Evolutionary conservation across 108 stramenopile species (phyloP).

Genomic region (Pseudonitzschia multiseries): DNA sequence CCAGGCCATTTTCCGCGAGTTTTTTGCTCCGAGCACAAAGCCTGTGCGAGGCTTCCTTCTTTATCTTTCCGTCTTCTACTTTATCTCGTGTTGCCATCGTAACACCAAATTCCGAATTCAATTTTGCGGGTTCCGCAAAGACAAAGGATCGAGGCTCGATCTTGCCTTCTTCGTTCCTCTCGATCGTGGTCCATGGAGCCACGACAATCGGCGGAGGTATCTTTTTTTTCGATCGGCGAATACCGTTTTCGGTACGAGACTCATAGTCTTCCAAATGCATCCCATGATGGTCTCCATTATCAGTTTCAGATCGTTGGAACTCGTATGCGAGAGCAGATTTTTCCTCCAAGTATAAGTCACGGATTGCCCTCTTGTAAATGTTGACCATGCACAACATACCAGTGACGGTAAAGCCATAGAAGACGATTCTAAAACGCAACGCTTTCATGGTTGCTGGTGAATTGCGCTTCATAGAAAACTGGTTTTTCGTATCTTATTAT

Average conservation of each 20-base stretch:
- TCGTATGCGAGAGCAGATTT: neutral
- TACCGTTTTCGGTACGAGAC: neutral
- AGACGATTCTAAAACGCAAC: slow-evolving; percentile 1
- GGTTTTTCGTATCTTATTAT: no score
- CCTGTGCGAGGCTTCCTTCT: neutral
- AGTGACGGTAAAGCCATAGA: neutral
- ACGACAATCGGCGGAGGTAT: slow-evolving; percentile 1
- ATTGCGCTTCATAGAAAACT: no score
- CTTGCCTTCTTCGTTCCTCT: neutral
- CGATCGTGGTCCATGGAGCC: slow-evolving; percentile 27
- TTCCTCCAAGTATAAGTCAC: neutral
- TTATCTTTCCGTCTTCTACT: neutral
- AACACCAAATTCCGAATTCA: slow-evolving; percentile 22
- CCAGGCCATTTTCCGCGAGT: neutral
- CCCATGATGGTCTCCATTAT: neutral
- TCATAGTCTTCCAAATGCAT: neutral
- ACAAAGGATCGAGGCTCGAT: slow-evolving; percentile 22
- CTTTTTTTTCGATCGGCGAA: neutral
- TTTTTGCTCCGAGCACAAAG: slow-evolving; percentile 18
- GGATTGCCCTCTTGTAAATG: slow-evolving; percentile 8
- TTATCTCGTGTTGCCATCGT: slow-evolving; percentile 5
- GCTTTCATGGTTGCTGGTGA: neutral
- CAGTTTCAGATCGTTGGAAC: neutral
- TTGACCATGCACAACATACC: neutral
- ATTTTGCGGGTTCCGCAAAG: slow-evolving; percentile 11